Evolutionary conservation across 495 filamentous ascomycete species (phyloP), one percentile per base, ranked within the genome.

Genomic region (Hypoxylon intermedium): DNA sequence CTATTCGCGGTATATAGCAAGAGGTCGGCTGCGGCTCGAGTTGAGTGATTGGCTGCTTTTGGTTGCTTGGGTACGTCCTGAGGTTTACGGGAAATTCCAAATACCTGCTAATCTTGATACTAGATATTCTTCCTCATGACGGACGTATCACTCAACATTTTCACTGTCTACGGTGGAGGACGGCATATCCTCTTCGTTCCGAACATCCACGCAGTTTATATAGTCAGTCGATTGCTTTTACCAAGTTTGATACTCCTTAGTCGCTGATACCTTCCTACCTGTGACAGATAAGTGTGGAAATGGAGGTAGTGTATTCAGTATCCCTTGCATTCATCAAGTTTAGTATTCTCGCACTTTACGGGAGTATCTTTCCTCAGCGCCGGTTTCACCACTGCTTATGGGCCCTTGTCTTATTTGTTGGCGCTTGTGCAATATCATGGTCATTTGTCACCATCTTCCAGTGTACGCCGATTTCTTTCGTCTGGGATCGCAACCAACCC

Each of bases 41-140:
- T 11, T 44, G 13, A 51, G 41, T n/a, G 60, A 63, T 44, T 57
- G 65, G 65, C 38, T 68, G 19, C n/a, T 63, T 20, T 12, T 61
- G 23, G 43, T 58, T 36, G 47, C 61, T 31, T 43, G 60, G 60
- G 44, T 59, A 34, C 12, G 31, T 34, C 31, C 31, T 34, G 12
- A 34, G 31, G 9, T 34, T 13, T 11, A 34, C 5, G 9, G 26
- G 9, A 3, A 11, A 13, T 34, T 34, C 12, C 3, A 11, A 11
- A 6, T 34, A 34, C 31, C 31, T 34, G 24, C 24, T 26, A 7
- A 34, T 3, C 31, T 34, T 34, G 31, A 12, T 13, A 26, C 9
- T 11, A 34, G 31, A 13, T 34, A 9, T 34, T 34, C 16, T 46
- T 46, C 18, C 34, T 63, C 21, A 30, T 34, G 0, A 46, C 20